Evolutionary conservation across 352 stramenopile species (phyloP), one percentile per base, ranked within the genome.

Genomic region (Globisporangium cederbergense): DNA sequence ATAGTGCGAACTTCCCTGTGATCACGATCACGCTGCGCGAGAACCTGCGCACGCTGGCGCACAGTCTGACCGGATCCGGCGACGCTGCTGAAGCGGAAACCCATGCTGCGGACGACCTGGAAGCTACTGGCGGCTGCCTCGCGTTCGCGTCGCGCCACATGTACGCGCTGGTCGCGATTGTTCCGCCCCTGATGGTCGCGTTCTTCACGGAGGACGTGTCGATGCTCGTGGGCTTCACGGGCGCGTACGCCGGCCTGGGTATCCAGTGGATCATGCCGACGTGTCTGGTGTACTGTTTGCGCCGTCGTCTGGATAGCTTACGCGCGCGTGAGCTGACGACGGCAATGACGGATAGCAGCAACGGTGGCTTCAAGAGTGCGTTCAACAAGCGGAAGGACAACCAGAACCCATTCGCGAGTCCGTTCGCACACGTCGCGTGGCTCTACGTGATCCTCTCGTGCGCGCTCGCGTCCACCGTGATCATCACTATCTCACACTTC

Each of bases 161-260:
- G 58, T 94, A 88, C 68, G 83, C 81, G 45, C 64, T 96, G 25
- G 62, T 88, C 50, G 85, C 87, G 36, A 71, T 94, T 72, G 70
- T 92, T 52, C 87, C 87, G 34, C 85, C 87, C 52, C 79, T 94
- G 59, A 62, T 92, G 11, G 81, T 96, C 30, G 87, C 87, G 46
- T 87, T 96, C 72, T 94, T 88, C 71, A 96, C 87, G 2, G 87
- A 96, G 50, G 87, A 96, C 75, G 87, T 96, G 65, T 91, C 84
- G 38, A 93, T 94, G 83, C 79, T 96, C 34, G 86, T 96, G 52
- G 83, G 87, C 56, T 92, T 93, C 68, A 96, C 87, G 7, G 87
- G 87, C 60, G 82, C 85, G 5, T 96, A 96, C 68, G 87, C 87
- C 2, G 87, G 87, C 8, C 77, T 96, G 52, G 83, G 85, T 66